Evolutionary conservation across 2,329 filamentous ascomycete genomes (phyloP).

Genomic region (Botrytis sinoallii): DNA sequence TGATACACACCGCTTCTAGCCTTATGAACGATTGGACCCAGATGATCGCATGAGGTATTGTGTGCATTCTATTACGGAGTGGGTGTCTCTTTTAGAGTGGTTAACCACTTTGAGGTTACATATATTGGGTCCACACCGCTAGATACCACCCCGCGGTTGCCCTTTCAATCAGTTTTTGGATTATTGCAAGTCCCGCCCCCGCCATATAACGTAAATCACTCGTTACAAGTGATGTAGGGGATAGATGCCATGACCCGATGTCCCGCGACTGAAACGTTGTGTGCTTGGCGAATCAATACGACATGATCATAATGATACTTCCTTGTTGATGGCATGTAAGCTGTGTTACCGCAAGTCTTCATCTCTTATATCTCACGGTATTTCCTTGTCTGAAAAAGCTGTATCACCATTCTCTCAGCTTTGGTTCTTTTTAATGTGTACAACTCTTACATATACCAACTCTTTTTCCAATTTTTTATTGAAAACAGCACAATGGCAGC

Average conservation of each 20-base stretch:
- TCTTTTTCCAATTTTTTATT: neutral
- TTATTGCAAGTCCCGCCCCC: neutral
- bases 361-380: neutral
- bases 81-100: neutral
- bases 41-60: constrained; percentile 10
- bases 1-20: constrained; percentile 12
- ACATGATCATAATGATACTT: neutral
- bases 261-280: neutral
- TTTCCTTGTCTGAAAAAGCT: neutral
- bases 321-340: neutral
- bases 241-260: neutral
- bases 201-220: neutral
- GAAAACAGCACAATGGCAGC: constrained; percentile 32
- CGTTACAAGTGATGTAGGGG: neutral
- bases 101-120: neutral
- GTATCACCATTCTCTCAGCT: neutral
- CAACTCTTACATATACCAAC: neutral
- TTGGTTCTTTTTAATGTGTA: neutral
- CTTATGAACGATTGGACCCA: neutral
- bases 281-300: constrained; percentile 4
- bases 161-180: neutral
- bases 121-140: constrained; percentile 18
- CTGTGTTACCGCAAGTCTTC: neutral
- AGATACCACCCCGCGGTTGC: neutral
- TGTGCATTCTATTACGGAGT: neutral